Evolutionary conservation across 768 basidiomycete species (phyloP).

Genomic region (Boletales sp.): DNA sequence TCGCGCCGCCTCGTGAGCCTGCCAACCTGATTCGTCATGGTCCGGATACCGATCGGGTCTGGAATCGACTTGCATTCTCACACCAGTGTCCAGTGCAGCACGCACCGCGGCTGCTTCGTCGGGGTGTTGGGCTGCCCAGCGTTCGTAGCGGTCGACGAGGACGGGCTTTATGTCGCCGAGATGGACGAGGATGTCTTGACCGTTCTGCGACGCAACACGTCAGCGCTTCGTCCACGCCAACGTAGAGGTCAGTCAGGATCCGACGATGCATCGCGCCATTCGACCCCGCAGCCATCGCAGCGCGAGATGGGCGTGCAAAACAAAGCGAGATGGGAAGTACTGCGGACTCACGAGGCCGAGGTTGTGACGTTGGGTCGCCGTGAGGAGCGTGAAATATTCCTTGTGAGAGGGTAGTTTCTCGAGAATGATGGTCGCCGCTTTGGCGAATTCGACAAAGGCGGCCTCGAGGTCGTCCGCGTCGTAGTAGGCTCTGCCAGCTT

Average conservation of each 20-base stretch:
- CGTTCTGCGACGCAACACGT: constrained; percentile 48
- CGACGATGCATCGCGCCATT: background rate
- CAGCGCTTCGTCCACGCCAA: constrained; percentile 10
- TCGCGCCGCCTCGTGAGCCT: constrained; percentile 30
- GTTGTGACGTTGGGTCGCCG: constrained; percentile 57
- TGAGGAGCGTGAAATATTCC: constrained; percentile 58
- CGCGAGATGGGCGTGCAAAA: background rate
- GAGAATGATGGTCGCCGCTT: constrained; percentile 72
- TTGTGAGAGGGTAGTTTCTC: constrained; percentile 74
- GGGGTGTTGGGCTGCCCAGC: constrained; percentile 49
- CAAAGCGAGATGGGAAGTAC: background rate
- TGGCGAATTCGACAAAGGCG: constrained; percentile 71
- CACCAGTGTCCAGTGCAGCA: constrained; percentile 17
- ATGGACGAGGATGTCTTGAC: constrained; percentile 66
- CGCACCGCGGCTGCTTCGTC: constrained; percentile 29
- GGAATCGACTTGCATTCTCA: constrained; percentile 22
- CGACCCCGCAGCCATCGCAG: too few relatives aligned
- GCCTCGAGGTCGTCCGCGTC: constrained; percentile 57
- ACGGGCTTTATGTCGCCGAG: constrained; percentile 62
- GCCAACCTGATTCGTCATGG: constrained; percentile 31
- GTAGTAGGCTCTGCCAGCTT: constrained; percentile 45
- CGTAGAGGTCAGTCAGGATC: too few relatives aligned
- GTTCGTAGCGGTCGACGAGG: constrained; percentile 61
- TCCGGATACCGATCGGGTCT: constrained; percentile 23
- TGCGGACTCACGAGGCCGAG: constrained; percentile 60